Conservation (phyloP, 2,329 filamentous ascomycete genomes). For the Lecanosticta acicola region DNA sequence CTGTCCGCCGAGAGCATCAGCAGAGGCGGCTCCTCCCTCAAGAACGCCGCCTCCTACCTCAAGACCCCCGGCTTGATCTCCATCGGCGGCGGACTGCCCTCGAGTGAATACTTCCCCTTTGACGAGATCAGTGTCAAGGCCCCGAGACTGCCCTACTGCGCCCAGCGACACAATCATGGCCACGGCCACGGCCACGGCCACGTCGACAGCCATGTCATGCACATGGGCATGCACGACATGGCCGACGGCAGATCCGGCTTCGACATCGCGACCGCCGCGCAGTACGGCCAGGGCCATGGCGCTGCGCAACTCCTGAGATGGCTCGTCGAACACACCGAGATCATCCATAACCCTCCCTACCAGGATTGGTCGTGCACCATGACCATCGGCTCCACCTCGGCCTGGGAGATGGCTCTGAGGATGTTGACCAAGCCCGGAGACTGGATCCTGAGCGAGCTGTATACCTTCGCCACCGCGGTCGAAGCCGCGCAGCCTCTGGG, state of each 20-base stretch:
- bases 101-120: conserved; percentile 87
- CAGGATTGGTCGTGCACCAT: conserved; percentile 82
- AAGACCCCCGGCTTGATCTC: conserved; percentile 81
- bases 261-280: conserved; percentile 83
- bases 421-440: conserved; percentile 76
- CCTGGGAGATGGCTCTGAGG: conserved; percentile 75
- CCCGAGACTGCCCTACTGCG: conserved; percentile 58
- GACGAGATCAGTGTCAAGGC: conserved; percentile 70
- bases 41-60: conserved; percentile 72
- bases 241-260: conserved; percentile 55
- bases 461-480: conserved; percentile 75
- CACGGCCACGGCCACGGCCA: no score
- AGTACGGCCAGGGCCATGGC: conserved; percentile 85
- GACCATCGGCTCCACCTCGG: conserved; percentile 79
- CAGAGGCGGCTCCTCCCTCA: conserved; percentile 57
- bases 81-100: conserved; percentile 85
- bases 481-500: conserved; percentile 61
- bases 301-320: conserved; percentile 83
- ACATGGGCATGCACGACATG: conserved; percentile 78
- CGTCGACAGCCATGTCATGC: conserved; percentile 55
- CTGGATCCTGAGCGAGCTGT: conserved; percentile 79
- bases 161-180: conserved; percentile 61
- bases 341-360: conserved; percentile 81
- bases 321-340: conserved; percentile 90
- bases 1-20: conserved; percentile 51